These are phyloP conservation scores for Leishmania guyanensis DNA, from an alignment of 208 protist species.

Conservation along the genomic window DNA sequence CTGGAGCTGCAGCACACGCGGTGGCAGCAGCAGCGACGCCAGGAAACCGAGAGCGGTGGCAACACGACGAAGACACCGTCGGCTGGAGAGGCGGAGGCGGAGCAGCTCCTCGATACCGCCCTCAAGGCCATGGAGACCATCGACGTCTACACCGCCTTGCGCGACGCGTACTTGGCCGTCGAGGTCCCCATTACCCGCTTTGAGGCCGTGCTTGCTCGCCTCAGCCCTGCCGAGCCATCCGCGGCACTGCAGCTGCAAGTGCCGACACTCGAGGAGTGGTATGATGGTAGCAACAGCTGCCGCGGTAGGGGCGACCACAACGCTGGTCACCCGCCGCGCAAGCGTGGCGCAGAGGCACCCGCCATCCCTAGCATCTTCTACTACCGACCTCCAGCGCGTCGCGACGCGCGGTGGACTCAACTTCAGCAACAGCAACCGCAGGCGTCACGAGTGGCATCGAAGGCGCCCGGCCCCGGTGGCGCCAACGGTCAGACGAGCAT, in stretches of 20 bases:
- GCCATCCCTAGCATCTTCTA: constrained; percentile 25
- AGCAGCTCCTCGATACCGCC: constrained; percentile 35
- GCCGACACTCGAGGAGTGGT: constrained; percentile 23
- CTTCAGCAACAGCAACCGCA: constrained; percentile 1
- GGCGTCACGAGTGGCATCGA: not conserved
- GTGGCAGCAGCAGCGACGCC: not conserved
- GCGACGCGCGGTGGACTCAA: constrained; percentile 7
- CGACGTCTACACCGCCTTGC: constrained; percentile 46
- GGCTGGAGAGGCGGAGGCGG: constrained; percentile 35
- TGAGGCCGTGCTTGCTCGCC: constrained; percentile 15
- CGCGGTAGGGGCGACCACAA: not conserved
- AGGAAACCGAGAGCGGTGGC: not conserved
- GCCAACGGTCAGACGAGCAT: constrained; percentile 9
- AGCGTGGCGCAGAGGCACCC: constrained; percentile 12
- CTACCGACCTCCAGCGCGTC: constrained; percentile 27
- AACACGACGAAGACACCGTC: not conserved
- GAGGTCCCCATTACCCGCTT: constrained; percentile 19
- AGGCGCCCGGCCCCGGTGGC: not conserved
- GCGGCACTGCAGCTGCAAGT: constrained; percentile 5
- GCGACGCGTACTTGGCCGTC: constrained; percentile 48
- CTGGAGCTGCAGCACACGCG: constrained; percentile 46
- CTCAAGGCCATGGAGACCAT: constrained; percentile 28
- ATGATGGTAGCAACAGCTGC: not conserved
- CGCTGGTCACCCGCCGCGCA: constrained; percentile 15
- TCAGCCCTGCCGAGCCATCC: constrained; percentile 15